Percentiles rank a stretch among this genome's conserved stretches.
These are phyloP conservation scores for Penicillium palitans DNA, from an alignment of 2,329 filamentous ascomycete genomes.

Conservation along the genomic window DNA sequence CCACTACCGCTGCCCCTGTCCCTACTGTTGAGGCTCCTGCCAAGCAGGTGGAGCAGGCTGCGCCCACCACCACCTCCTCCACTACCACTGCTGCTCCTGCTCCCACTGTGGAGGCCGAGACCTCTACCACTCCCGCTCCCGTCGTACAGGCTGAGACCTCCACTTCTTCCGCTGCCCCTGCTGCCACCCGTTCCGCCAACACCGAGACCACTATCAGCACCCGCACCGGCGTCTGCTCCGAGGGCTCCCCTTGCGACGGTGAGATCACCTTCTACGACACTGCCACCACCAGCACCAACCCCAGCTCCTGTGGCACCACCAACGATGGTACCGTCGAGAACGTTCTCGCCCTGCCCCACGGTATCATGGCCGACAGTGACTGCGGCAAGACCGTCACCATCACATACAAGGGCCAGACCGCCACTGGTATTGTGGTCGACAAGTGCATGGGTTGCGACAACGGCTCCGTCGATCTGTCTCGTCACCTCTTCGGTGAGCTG, in stretches of 20 bases:
- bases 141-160: constrained; percentile 1
- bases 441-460: constrained; percentile 70
- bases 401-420: constrained; percentile 58
- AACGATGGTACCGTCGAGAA: constrained; percentile 57
- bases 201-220: constrained; percentile 14
- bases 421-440: constrained; percentile 64
- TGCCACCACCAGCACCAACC: constrained; percentile 58
- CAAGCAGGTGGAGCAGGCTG: not conserved
- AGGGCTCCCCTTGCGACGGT: constrained; percentile 47
- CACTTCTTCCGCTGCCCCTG: not conserved
- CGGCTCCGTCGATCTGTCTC: constrained; percentile 61
- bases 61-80: constrained; percentile 15
- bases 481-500: constrained; percentile 57
- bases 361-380: constrained; percentile 67
- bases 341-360: constrained; percentile 68
- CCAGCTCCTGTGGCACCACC: constrained; percentile 60
- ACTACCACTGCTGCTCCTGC: constrained; percentile 11
- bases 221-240: constrained; percentile 29
- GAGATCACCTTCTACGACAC: constrained; percentile 74
- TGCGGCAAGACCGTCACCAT: constrained; percentile 71
- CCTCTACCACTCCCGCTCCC: constrained; percentile 10
- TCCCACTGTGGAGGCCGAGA: constrained; percentile 6
- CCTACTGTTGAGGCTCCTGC: constrained; percentile 1
- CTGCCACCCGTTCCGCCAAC: constrained; percentile 3
- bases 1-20: constrained; percentile 10